Evolutionary conservation across 2,329 filamentous ascomycete genomes (phyloP), one percentile per base, ranked within the genome.

Genomic region (Curvularia lunata): DNA sequence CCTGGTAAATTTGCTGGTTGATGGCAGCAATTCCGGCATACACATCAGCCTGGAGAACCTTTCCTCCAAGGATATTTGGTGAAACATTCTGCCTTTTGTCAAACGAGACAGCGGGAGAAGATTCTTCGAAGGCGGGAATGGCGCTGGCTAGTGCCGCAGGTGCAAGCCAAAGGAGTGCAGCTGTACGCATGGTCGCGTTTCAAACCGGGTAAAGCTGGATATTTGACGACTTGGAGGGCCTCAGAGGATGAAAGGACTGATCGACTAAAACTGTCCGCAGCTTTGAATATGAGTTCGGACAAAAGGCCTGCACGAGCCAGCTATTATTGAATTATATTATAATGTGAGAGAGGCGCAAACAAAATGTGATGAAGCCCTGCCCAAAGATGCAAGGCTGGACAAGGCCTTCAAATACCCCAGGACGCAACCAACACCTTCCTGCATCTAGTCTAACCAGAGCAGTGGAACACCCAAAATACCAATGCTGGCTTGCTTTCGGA

Each of bases 1-100:
- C 62, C 48, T 72, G 69, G 47, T 67, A 71, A n/a, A 63, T 57
- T 42, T 71, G 64, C 52, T 72, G 69, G 7, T 67, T 70, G 37
- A 69, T 56, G 34, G 56, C 65, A 27, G 69, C 69, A 52, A 64
- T 50, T 28, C 64, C 63, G 45, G 68, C 68, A 6, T 65, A 62
- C 12, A 70, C 46, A 59, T 72, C 69, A 13, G 65, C 54, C 13
- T 67, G 58, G 13, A 70, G 52, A 13, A 64, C 52, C 49, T 66
- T 68, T 28, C 59, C 59, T 38, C 62, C 59, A 27, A 61, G 38
- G n/a, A 57, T 12, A 13, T 42, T 52, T 21, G 49, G 28, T 7
- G 52, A 53, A 5, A 56, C 37, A 41, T 65, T 64, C 13, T 64
- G 58, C 50, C 63, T 63, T 38, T 63, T 65, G 51, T 69, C 65